Conservation (phyloP, 2,329 filamentous ascomycete genomes). For the Epichloe festucae region DNA sequence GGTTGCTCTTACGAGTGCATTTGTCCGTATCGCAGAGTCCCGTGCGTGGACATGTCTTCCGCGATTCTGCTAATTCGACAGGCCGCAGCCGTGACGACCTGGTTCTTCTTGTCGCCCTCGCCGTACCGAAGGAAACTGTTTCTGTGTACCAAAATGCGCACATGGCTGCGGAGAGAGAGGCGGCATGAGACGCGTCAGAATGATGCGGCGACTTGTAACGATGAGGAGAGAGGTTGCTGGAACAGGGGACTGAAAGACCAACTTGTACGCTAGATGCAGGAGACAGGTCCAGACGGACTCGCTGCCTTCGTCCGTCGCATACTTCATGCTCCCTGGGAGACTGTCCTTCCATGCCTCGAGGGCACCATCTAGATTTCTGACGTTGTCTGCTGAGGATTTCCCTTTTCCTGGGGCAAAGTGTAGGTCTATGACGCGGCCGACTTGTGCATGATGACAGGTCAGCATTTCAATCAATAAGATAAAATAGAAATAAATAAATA, state of each 20-base stretch:
- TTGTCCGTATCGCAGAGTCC: conserved; percentile 22
- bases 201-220: not conserved
- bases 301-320: conserved; percentile 18
- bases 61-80: conserved; percentile 24
- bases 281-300: conserved; percentile 24
- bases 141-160: conserved; percentile 23
- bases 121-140: conserved; percentile 19
- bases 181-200: not conserved
- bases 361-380: conserved; percentile 16
- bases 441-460: conserved; percentile 10
- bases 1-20: conserved; percentile 21
- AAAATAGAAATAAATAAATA: too few species aligned
- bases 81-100: conserved; percentile 20
- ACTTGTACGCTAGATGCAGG: conserved; percentile 26
- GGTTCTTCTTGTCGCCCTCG: conserved; percentile 15
- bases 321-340: conserved; percentile 19
- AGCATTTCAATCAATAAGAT: not conserved
- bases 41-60: conserved; percentile 24
- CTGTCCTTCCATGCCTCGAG: conserved; percentile 22
- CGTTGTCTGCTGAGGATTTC: conserved; percentile 14
- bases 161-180: conserved; percentile 12
- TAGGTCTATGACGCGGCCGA: conserved; percentile 22
- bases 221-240: not conserved
- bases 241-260: not conserved
- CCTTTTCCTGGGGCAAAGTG: conserved; percentile 23